Conservation (phyloP, 1,284 basidiomycete genomes). For the Apiotrichum gamsii region DNA sequence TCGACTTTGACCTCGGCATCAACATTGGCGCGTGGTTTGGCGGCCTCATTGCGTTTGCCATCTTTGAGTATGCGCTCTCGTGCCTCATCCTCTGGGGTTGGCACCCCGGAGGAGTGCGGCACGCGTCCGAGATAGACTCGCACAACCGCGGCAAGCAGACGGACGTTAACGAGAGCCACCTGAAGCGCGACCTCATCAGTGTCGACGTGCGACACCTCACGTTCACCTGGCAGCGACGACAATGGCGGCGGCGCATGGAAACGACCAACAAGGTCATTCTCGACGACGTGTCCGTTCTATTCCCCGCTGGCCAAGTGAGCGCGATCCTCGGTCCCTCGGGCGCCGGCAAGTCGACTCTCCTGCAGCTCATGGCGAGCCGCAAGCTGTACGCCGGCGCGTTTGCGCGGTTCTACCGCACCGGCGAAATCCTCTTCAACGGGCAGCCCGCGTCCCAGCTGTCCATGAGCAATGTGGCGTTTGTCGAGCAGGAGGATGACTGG, state of each 20-base stretch:
- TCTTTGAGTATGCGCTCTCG: conserved; percentile 40
- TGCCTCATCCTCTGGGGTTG: conserved; percentile 43
- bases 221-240: conserved; percentile 38
- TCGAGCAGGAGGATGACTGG: conserved; percentile 54
- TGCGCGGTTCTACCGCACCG: conserved; percentile 39
- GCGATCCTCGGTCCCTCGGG: conserved; percentile 50
- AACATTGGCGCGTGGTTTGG: conserved; percentile 47
- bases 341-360: conserved; percentile 50
- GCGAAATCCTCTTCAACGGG: conserved; percentile 45
- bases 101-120: conserved; percentile 48
- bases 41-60: conserved; percentile 44
- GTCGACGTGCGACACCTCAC: conserved; percentile 40
- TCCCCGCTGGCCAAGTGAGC: conserved; percentile 50
- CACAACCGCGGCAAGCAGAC: conserved; percentile 40
- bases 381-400: conserved; percentile 40
- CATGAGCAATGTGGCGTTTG: conserved; percentile 50
- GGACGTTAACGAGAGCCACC: conserved; percentile 42
- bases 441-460: conserved; percentile 26
- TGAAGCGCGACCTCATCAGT: conserved; percentile 44
- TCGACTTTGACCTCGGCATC: conserved; percentile 38
- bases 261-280: conserved; percentile 46
- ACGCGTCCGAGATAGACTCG: conserved; percentile 44
- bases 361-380: conserved; percentile 51
- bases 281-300: conserved; percentile 46
- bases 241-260: conserved; percentile 25